phyloP scores from a whole-genome alignment of 1,139 yeast genomes.

The Wickerhamiella pararugosa region DNA sequence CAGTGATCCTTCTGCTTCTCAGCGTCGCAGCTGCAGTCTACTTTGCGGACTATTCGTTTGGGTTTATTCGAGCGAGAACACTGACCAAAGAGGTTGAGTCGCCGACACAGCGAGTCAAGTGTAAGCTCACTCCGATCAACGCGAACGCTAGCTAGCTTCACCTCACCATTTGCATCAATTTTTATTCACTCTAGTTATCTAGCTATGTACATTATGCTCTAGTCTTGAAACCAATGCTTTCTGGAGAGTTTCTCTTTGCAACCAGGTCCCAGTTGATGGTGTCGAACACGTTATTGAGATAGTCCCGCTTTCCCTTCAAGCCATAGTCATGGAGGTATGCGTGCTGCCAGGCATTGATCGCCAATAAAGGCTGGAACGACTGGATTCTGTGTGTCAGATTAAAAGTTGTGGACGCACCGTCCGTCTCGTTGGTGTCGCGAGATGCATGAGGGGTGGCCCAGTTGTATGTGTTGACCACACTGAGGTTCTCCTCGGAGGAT shows the following conservation, averaged over 20 bases:
- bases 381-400: slow-evolving; percentile 10
- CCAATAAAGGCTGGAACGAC: slow-evolving; percentile 59
- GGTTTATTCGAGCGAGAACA: slow-evolving; percentile 23
- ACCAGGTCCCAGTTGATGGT: slow-evolving; percentile 81
- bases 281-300: slow-evolving; percentile 61
- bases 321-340: slow-evolving; percentile 81
- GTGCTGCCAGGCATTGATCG: slow-evolving; percentile 74
- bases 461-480: slow-evolving; percentile 53
- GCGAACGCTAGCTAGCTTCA: not conserved
- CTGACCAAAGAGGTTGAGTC: not conserved
- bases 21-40: slow-evolving; percentile 26
- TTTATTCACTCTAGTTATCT: too few relatives aligned
- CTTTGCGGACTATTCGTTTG: slow-evolving; percentile 32
- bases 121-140: not conserved
- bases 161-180: too few relatives aligned
- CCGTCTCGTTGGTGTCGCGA: slow-evolving; percentile 20
- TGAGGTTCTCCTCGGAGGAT: slow-evolving; percentile 27
- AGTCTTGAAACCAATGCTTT: too few relatives aligned
- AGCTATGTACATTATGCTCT: too few relatives aligned
- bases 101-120: not conserved
- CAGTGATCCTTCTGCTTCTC: slow-evolving; percentile 33
- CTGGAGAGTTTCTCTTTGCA: slow-evolving; percentile 18
- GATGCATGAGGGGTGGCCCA: slow-evolving; percentile 75
- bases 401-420: slow-evolving; percentile 5
- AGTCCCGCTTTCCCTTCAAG: slow-evolving; percentile 57